Conservation (phyloP, 768 basidiomycete genomes). For the Leccinum aurantiacum region DNA sequence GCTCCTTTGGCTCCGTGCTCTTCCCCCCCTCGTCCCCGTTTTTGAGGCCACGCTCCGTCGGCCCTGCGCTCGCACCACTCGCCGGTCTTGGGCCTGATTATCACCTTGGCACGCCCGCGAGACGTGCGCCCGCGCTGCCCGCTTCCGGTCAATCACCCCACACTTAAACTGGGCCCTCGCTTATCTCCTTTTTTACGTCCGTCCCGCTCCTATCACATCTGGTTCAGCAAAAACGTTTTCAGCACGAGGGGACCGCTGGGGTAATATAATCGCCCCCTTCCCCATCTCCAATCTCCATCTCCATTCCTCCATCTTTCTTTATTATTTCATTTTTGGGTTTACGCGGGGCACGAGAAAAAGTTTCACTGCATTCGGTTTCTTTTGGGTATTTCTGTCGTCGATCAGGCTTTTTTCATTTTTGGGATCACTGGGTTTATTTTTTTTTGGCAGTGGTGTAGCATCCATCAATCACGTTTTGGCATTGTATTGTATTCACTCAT, state of each 20-base stretch:
- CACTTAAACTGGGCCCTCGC: conserved; percentile 12
- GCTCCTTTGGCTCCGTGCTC: conserved; percentile 10
- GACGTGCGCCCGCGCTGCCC: conserved; percentile 3
- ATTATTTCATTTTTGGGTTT: conserved; percentile 16
- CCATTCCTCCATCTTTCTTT: background rate
- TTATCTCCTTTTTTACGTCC: conserved; percentile 26
- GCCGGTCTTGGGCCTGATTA: background rate
- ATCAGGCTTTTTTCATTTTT: background rate
- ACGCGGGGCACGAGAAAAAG: conserved; percentile 11
- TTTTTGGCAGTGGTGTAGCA: background rate
- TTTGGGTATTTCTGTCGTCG: conserved; percentile 3
- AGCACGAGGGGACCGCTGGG: conserved; percentile 20
- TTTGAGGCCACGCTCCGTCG: conserved; percentile 26
- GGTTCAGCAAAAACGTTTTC: conserved; percentile 21
- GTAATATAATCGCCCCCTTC: background rate
- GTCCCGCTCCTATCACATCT: background rate
- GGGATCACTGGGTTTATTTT: conserved; percentile 10
- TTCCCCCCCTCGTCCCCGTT: conserved; percentile 18
- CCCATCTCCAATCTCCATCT: background rate
- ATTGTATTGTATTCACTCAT: conserved; percentile 19
- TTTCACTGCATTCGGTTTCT: background rate
- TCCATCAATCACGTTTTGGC: conserved; percentile 16
- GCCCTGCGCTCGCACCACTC: conserved; percentile 7
- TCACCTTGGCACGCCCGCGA: background rate
- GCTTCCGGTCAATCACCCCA: conserved; percentile 14